phyloP scores from a whole-genome alignment of 306 rosid genomes.

The Prunus campanulata region DNA sequence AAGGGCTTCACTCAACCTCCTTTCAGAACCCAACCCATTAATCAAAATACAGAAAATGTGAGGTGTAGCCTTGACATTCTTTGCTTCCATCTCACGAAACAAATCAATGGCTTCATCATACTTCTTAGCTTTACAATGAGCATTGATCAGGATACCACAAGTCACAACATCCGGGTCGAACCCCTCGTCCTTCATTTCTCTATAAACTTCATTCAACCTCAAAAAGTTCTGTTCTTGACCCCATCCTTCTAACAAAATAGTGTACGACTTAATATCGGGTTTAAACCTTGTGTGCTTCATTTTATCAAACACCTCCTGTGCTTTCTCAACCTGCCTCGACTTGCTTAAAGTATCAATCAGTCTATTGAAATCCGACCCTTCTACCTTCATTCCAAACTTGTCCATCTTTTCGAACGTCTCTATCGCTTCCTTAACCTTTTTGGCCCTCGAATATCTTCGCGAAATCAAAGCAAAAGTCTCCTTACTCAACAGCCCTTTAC shows the following conservation, averaged over 20 bases:
- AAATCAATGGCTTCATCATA: conserved; percentile 58
- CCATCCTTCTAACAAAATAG: conserved; percentile 83
- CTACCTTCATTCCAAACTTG: conserved; percentile 53
- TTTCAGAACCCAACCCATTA: conserved; percentile 73
- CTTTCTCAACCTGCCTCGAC: conserved; percentile 53
- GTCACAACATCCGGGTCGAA: conserved; percentile 74
- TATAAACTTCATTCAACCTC: conserved; percentile 66
- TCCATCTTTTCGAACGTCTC: conserved; percentile 72
- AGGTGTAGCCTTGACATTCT: conserved; percentile 56
- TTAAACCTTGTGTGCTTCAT: conserved; percentile 51
- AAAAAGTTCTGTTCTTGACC: conserved; percentile 64
- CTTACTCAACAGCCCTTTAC: conserved; percentile 37
- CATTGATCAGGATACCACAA: conserved; percentile 69
- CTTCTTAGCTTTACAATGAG: conserved; percentile 60
- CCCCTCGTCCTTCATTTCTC: conserved; percentile 73
- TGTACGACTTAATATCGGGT: conserved; percentile 73
- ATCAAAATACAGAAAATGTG: conserved; percentile 78
- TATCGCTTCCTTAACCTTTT: conserved; percentile 53
- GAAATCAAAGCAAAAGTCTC: conserved; percentile 65
- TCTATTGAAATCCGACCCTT: conserved; percentile 58
- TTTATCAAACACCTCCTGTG: conserved; percentile 80
- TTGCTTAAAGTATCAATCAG: conserved; percentile 66
- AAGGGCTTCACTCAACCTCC: conserved; percentile 69
- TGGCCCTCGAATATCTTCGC: conserved; percentile 65
- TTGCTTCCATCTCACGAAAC: conserved; percentile 57